Evolutionary conservation across 2,329 filamentous ascomycete genomes (phyloP).

Genomic region (Beauveria asiatica): DNA sequence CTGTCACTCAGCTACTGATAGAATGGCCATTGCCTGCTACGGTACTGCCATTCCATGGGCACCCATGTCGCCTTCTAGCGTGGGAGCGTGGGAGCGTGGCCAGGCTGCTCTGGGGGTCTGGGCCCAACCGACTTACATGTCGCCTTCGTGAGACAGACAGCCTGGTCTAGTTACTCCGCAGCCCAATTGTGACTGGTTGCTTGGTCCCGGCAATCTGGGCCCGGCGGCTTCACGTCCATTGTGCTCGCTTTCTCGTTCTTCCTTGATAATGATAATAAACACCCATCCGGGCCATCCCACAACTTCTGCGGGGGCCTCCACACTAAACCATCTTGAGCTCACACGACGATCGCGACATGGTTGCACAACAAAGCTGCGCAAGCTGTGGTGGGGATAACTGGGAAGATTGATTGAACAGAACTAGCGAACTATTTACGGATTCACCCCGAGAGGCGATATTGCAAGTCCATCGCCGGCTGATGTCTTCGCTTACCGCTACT

Average conservation of each 20-base stretch:
- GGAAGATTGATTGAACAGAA: background rate
- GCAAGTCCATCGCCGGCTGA: background rate
- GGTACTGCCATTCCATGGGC: background rate
- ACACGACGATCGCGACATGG: background rate
- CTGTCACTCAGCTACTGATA: background rate
- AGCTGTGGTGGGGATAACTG: background rate
- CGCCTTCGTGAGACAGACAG: conserved; percentile 4
- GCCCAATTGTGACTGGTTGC: background rate
- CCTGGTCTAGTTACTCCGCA: conserved; percentile 4
- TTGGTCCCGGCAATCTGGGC: conserved; percentile 9
- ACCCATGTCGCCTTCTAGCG: background rate
- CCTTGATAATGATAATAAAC: too few species aligned
- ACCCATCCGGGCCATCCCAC: background rate
- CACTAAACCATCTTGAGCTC: background rate
- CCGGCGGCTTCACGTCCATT: conserved; percentile 5
- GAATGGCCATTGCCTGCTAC: background rate
- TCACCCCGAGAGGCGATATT: background rate
- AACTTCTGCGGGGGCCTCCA: background rate
- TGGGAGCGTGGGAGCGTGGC: background rate
- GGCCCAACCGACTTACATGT: background rate
- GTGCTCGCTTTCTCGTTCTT: background rate
- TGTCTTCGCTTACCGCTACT: background rate
- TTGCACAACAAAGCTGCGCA: background rate
- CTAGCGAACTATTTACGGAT: background rate
- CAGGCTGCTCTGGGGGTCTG: background rate